Conservation (phyloP, 257 asterid genomes). For the Fraxinus americana region DNA sequence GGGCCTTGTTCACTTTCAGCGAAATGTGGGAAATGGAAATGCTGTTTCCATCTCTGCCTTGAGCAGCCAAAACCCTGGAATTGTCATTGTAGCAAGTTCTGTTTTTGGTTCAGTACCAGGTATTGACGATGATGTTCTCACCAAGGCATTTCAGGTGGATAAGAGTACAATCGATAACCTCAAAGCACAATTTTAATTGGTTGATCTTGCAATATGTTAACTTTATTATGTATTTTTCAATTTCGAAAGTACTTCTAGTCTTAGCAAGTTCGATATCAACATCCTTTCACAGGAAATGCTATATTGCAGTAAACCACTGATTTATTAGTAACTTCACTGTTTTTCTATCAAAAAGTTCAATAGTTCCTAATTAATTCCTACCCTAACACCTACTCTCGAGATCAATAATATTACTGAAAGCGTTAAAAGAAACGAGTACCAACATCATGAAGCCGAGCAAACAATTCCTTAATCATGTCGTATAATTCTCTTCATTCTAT, state of each 20-base stretch:
- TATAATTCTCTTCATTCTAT: neutral
- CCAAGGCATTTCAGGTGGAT: constrained; percentile 24
- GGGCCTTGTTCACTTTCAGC: constrained; percentile 24
- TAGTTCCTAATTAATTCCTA: too few relatives aligned
- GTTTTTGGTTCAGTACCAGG: constrained; percentile 19
- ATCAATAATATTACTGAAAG: too few relatives aligned
- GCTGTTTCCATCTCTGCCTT: constrained; percentile 8
- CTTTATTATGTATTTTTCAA: neutral
- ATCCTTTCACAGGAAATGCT: too few relatives aligned
- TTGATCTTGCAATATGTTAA: neutral
- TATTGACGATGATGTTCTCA: constrained; percentile 17
- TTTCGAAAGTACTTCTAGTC: neutral
- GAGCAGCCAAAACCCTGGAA: constrained; percentile 24
- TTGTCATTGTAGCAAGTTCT: constrained; percentile 1
- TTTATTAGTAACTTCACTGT: too few relatives aligned
- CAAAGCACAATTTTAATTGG: neutral
- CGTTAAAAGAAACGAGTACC: too few relatives aligned
- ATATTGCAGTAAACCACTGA: too few relatives aligned
- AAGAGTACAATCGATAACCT: constrained; percentile 12
- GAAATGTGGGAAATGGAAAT: constrained; percentile 10
- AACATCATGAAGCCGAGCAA: too few relatives aligned
- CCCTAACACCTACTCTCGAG: too few relatives aligned
- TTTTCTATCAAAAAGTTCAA: too few relatives aligned
- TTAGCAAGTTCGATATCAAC: too few relatives aligned
- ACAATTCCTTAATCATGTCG: too few relatives aligned